Base-by-base conservation (phyloP, 306 rosid genomes). In the Inga oerstediana region DNA sequence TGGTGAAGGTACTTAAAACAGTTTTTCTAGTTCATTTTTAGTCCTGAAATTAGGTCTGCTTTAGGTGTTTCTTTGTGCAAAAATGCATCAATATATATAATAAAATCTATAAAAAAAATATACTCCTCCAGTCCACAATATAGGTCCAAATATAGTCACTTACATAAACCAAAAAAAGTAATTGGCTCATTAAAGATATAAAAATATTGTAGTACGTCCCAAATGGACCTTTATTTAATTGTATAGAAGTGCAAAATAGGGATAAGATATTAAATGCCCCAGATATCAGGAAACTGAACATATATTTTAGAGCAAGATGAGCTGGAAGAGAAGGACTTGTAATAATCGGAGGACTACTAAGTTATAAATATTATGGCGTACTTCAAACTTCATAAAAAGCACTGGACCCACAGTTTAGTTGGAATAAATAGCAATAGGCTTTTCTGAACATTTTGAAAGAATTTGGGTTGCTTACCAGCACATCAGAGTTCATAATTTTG, bases 11-110 rank as follows among this genome's bases (percentile, higher is more conserved):
- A 68, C 41, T 74, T 79, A 17, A 70, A 71, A 43, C 11, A 83
- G 54, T 12, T 79, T 39, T 20, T 45, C 43, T 66, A 10, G 65
- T 66, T 64, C 64, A 62, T 64, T 84, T 34, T 37, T 78, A 13
- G 76, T 64, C 72, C 24, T 72, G 44, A 72, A 78, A 72, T 30
- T 72, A 61, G 75, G 54, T 58, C 70, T 72, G 74, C 78, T 61
- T 45, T 71, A 58, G 32, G 30, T 35, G 35, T 75, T 68, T 70
- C 69, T 67, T 65, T 19, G 30, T 73, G 51, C 14, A 48, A 64
- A 34, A 68, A 67, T 27, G 77, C 15, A 46, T 46, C 51, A 12
- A 46, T 46, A 46, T 46, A 46, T 46, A 46, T 46, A 46, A 39
- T 39, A 39, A 39, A 39, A 39, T 39, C 43, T 39, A 39, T 5